phyloP scores from a whole-genome alignment of 768 basidiomycete species.

The Dacryopinax primogenitus region DNA sequence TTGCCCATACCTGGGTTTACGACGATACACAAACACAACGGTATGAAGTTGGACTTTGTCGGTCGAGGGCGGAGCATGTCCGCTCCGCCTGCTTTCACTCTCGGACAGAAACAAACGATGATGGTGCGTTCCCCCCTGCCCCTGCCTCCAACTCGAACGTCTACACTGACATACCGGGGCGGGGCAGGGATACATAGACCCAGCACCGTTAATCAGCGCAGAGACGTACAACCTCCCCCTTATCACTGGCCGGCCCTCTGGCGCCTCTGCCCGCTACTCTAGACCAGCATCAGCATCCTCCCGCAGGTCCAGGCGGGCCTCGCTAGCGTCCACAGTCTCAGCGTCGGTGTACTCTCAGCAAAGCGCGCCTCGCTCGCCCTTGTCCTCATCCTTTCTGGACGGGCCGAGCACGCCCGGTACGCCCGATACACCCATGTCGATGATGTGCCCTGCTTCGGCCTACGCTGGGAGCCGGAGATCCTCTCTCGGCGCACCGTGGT shows the following conservation, averaged over 20 bases:
- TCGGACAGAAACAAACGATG: not conserved
- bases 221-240: conserved; percentile 5
- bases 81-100: not conserved
- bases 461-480: no score
- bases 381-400: not conserved
- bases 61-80: not conserved
- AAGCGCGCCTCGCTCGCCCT: not conserved
- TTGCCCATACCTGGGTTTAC: not conserved
- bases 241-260: not conserved
- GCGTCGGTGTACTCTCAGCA: not conserved
- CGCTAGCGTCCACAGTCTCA: not conserved
- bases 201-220: not conserved
- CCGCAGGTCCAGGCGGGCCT: not conserved
- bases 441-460: no score
- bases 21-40: no score
- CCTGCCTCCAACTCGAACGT: not conserved
- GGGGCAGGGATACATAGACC: not conserved
- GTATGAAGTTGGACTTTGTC: not conserved
- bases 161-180: not conserved
- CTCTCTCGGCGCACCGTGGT: no score
- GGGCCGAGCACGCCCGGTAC: not conserved
- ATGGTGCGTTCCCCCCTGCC: not conserved
- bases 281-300: not conserved
- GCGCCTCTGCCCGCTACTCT: not conserved
- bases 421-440: no score